These are phyloP conservation scores for Yamadazyma atmosphaerica DNA, from an alignment of 1,139 yeast species.

Conservation along the genomic window DNA sequence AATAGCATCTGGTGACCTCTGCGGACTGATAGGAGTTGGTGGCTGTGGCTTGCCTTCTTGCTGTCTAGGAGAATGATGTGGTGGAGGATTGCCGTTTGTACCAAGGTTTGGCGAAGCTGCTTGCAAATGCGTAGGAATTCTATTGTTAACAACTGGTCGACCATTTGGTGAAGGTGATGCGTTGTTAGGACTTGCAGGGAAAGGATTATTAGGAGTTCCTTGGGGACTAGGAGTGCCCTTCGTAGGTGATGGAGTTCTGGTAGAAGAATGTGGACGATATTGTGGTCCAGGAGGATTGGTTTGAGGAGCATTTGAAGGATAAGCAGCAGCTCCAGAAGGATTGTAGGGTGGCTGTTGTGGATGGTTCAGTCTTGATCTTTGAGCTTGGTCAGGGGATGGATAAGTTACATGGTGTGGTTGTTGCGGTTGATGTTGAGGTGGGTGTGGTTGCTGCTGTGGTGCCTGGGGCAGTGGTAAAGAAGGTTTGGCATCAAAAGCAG, in stretches of 20 bases:
- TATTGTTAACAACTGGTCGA: neutral
- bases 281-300: neutral
- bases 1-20: neutral
- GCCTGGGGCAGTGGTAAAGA: slow-evolving; percentile 3
- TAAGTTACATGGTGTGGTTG: slow-evolving; percentile 7
- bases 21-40: neutral
- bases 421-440: slow-evolving; percentile 4
- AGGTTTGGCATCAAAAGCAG: slow-evolving; percentile 1
- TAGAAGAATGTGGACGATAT: slow-evolving; percentile 1
- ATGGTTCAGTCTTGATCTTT: no score
- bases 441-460: slow-evolving; percentile 6
- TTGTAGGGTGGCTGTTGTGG: no score
- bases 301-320: no score
- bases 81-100: no score
- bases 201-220: slow-evolving; percentile 7
- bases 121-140: slow-evolving; percentile 3
- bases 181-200: slow-evolving; percentile 9
- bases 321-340: no score
- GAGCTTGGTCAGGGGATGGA: neutral
- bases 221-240: slow-evolving; percentile 5
- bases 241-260: slow-evolving; percentile 14
- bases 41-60: slow-evolving; percentile 1
- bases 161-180: neutral
- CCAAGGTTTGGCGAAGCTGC: neutral
- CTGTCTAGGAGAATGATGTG: neutral